A percentile compares a stretch with the other conserved stretches of the same genome.
Conservation (phyloP, 306 rosid species). For the Dalbergia cochinchinensis region DNA sequence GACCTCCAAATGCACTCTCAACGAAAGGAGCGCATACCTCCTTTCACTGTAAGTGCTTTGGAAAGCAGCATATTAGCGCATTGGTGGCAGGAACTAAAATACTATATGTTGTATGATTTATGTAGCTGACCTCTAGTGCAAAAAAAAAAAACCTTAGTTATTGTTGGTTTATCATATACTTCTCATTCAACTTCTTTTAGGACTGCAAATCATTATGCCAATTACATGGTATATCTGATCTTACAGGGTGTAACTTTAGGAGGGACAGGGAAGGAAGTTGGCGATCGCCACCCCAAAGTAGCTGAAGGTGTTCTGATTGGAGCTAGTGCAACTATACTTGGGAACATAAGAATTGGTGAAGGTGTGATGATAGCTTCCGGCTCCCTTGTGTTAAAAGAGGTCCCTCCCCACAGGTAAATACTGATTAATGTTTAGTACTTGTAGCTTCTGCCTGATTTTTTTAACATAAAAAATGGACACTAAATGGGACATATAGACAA, state of each 20-base stretch:
- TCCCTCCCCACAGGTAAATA: slow-evolving; percentile 72
- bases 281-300: slow-evolving; percentile 82
- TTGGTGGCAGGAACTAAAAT: no score
- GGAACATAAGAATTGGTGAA: slow-evolving; percentile 73
- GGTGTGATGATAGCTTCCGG: slow-evolving; percentile 82
- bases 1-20: no score
- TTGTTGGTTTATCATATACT: not conserved
- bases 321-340: slow-evolving; percentile 77
- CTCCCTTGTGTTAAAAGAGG: slow-evolving; percentile 73
- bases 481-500: not conserved
- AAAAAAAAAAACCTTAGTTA: no score
- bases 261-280: slow-evolving; percentile 74
- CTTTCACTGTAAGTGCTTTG: no score
- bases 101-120: not conserved
- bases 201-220: not conserved
- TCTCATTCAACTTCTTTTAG: not conserved
- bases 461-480: no score
- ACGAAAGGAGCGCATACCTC: no score
- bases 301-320: slow-evolving; percentile 81
- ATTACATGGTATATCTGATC: slow-evolving; percentile 17
- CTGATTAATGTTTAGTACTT: slow-evolving; percentile 2
- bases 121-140: no score
- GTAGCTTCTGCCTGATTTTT: not conserved
- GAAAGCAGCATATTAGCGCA: no score
- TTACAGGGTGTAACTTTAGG: slow-evolving; percentile 81